Conservation (phyloP, 371 early-diverging fungal genomes). For the Zychaea mexicana region DNA sequence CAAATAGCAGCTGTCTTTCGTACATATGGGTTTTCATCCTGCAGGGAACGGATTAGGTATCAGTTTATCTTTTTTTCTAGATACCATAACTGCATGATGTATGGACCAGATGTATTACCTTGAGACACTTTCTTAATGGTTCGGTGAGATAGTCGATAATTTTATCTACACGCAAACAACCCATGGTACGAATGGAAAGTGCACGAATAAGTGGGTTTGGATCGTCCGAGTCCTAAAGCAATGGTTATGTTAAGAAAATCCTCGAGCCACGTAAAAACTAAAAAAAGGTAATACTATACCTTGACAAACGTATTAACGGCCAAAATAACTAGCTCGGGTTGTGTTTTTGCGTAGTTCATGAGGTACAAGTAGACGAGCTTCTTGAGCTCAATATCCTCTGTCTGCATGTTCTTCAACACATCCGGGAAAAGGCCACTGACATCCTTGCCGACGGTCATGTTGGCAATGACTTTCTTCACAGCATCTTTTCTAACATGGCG, state of each 20-base stretch:
- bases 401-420: constrained; percentile 99
- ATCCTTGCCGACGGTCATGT: constrained; percentile 90
- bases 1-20: constrained; percentile 96
- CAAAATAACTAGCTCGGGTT: constrained; percentile 88
- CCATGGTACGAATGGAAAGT: constrained; percentile 93
- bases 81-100: too few relatives aligned
- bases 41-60: too few relatives aligned
- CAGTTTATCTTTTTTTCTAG: too few relatives aligned
- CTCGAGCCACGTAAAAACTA: neutral
- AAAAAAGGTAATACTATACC: constrained; percentile 24
- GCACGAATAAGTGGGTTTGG: constrained; percentile 92
- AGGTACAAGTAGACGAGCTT: constrained; percentile 94
- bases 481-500: constrained; percentile 94
- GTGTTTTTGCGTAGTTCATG: constrained; percentile 83
- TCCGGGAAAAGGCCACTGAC: constrained; percentile 90
- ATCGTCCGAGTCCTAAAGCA: constrained; percentile 50
- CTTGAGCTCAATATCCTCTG: constrained; percentile 90
- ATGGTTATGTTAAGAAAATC: neutral
- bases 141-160: constrained; percentile 83
- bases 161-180: constrained; percentile 90
- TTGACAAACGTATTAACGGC: constrained; percentile 77
- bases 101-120: constrained; percentile 23
- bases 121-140: constrained; percentile 82
- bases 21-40: constrained; percentile 87
- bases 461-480: constrained; percentile 95